Percentiles rank a stretch among this genome's conserved stretches.
Conservation (phyloP, 257 asterid species). For the Petunia axillaris region DNA sequence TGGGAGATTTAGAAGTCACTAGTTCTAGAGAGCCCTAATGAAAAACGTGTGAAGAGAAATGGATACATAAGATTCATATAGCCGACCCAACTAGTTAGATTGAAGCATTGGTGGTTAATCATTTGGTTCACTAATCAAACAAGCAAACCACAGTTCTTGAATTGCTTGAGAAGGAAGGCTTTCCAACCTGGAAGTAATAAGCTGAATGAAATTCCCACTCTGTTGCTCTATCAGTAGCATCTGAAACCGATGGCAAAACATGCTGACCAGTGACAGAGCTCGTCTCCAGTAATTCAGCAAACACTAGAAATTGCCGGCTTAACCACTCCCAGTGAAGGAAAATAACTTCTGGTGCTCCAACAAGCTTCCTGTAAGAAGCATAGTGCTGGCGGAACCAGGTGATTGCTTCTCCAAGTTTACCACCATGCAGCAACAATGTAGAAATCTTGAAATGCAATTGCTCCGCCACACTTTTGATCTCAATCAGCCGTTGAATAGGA, state of each 20-base stretch:
- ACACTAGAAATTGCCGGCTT: constrained; percentile 84
- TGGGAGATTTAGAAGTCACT: constrained; percentile 10
- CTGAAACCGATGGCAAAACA: constrained; percentile 50
- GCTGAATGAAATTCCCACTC: constrained; percentile 89
- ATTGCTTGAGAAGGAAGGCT: constrained; percentile 18
- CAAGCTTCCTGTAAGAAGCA: constrained; percentile 68
- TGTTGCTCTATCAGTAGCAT: constrained; percentile 70
- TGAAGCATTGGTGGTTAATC: background rate
- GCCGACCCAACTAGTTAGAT: background rate
- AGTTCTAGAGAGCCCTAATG: background rate
- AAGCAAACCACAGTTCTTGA: background rate
- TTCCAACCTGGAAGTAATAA: constrained; percentile 79
- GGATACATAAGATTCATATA: background rate
- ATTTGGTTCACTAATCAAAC: background rate
- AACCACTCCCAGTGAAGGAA: constrained; percentile 99
- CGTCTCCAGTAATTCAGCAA: constrained; percentile 90
- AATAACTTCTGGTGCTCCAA: constrained; percentile 71
- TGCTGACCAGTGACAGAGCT: constrained; percentile 58
- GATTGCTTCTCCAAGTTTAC: constrained; percentile 84
- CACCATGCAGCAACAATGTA: constrained; percentile 87
- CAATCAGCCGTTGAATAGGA: constrained; percentile 81
- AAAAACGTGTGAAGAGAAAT: constrained; percentile 1
- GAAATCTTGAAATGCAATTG: constrained; percentile 89
- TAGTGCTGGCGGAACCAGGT: constrained; percentile 80
- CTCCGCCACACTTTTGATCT: constrained; percentile 87